phyloP scores from a whole-genome alignment of 2,329 filamentous ascomycete species.

The Achaetomium macrosporum region DNA sequence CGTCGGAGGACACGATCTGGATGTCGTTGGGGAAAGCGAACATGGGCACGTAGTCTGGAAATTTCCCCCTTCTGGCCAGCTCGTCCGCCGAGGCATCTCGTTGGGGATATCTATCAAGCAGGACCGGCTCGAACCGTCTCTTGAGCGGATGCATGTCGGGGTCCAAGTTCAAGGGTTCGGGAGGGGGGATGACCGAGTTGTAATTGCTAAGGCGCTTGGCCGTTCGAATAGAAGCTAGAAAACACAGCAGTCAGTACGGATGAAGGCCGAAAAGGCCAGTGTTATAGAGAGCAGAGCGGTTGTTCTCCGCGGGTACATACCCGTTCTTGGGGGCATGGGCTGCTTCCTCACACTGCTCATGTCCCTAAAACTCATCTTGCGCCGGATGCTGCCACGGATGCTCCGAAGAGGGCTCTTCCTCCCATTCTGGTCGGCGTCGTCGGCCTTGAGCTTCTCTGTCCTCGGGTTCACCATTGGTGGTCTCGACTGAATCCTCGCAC shows the following conservation, averaged over 20 bases:
- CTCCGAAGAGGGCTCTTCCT: slow-evolving; percentile 51
- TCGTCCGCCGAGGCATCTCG: slow-evolving; percentile 80
- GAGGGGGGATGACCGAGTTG: slow-evolving; percentile 92
- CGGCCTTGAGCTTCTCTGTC: slow-evolving; percentile 73
- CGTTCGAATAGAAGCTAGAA: slow-evolving; percentile 60
- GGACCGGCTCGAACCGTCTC: slow-evolving; percentile 89
- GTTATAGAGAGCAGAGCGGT: background rate
- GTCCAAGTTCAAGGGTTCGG: slow-evolving; percentile 82
- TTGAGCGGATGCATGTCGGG: slow-evolving; percentile 95
- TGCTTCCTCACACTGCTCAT: slow-evolving; percentile 94
- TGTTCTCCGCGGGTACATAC: slow-evolving; percentile 38
- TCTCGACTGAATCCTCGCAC: slow-evolving; percentile 65
- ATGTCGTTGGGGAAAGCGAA: slow-evolving; percentile 99
- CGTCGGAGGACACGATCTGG: slow-evolving; percentile 90
- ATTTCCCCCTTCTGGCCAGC: slow-evolving; percentile 69
- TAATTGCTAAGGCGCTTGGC: slow-evolving; percentile 91
- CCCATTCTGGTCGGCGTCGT: slow-evolving; percentile 54
- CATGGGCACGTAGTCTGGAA: slow-evolving; percentile 98
- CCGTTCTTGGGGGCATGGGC: slow-evolving; percentile 66
- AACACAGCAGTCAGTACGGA: slow-evolving; percentile 10
- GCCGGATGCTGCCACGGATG: slow-evolving; percentile 78
- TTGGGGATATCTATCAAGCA: slow-evolving; percentile 88
- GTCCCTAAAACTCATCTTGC: slow-evolving; percentile 87
- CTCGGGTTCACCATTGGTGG: slow-evolving; percentile 71
- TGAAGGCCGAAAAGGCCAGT: background rate